These are phyloP conservation scores for Thermomyces lanuginosus DNA, from an alignment of 2,329 filamentous ascomycete genomes.

Conservation along the genomic window DNA sequence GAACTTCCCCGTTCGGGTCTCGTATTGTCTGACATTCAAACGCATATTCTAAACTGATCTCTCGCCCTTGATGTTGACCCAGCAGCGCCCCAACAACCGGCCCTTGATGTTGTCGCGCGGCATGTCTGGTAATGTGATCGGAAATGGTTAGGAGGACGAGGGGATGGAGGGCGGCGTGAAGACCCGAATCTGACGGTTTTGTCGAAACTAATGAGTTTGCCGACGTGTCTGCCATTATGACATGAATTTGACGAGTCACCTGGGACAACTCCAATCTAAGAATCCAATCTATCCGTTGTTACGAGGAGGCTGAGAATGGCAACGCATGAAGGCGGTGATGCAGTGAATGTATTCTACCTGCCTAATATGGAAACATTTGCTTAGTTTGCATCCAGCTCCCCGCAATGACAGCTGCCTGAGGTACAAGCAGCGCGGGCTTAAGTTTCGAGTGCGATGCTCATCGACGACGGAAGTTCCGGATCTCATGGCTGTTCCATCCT, in stretches of 20 bases:
- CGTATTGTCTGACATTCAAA: conserved; percentile 58
- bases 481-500: conserved; percentile 19
- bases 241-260: conserved; percentile 10
- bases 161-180: conserved; percentile 75
- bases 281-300: too few relatives aligned
- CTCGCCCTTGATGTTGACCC: conserved; percentile 76
- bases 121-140: conserved; percentile 87
- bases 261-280: too few relatives aligned
- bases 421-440: too few relatives aligned
- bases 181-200: conserved; percentile 54
- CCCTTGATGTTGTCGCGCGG: conserved; percentile 54
- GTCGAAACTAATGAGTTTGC: conserved; percentile 47
- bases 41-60: conserved; percentile 82
- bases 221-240: conserved; percentile 34
- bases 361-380: conserved; percentile 17
- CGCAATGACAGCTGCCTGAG: too few relatives aligned
- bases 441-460: too few relatives aligned
- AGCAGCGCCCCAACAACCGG: conserved; percentile 77
- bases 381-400: conserved; percentile 6
- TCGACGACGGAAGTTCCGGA: too few relatives aligned
- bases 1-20: conserved; percentile 38
- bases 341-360: conserved; percentile 10
- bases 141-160: conserved; percentile 92
- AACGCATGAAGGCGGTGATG: too few relatives aligned
- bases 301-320: too few relatives aligned